phyloP scores from a whole-genome alignment of 108 stramenopile genomes.

The Chaetoceros muelleri region DNA sequence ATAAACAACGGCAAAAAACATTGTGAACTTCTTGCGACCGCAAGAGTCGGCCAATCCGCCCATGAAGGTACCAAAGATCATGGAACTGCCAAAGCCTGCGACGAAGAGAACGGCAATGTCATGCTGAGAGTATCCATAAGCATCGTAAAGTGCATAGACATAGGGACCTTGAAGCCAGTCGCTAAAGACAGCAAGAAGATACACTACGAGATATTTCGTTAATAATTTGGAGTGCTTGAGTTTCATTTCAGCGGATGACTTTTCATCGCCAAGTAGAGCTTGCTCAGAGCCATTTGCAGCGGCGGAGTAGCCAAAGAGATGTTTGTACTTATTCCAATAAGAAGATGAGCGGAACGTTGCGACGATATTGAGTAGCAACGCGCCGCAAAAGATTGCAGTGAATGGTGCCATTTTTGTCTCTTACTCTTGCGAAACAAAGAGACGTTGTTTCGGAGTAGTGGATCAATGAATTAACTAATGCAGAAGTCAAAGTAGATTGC shows the following conservation, averaged over 20 bases:
- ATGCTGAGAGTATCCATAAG: slow-evolving; percentile 84
- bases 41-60: slow-evolving; percentile 42
- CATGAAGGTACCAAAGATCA: slow-evolving; percentile 56
- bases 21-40: slow-evolving; percentile 74
- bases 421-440: too few relatives aligned
- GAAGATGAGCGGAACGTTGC: slow-evolving; percentile 65
- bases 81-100: slow-evolving; percentile 77
- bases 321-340: slow-evolving; percentile 37
- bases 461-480: too few relatives aligned
- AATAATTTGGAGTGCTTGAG: slow-evolving; percentile 25
- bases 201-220: slow-evolving; percentile 79
- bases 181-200: slow-evolving; percentile 79
- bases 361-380: slow-evolving; percentile 42
- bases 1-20: slow-evolving; percentile 87
- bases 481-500: too few relatives aligned
- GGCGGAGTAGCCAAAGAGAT: slow-evolving; percentile 1
- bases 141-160: slow-evolving; percentile 93
- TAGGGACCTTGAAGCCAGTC: slow-evolving; percentile 99
- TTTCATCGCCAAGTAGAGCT: slow-evolving; percentile 1
- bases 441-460: too few relatives aligned
- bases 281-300: slow-evolving; percentile 4
- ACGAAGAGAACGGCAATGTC: slow-evolving; percentile 84
- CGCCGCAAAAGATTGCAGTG: slow-evolving; percentile 44
- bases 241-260: slow-evolving; percentile 8
- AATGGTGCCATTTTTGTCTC: slow-evolving; percentile 58